Evolutionary conservation across 2,329 filamentous ascomycete species (phyloP).

Genomic region (Aciculosporium take): DNA sequence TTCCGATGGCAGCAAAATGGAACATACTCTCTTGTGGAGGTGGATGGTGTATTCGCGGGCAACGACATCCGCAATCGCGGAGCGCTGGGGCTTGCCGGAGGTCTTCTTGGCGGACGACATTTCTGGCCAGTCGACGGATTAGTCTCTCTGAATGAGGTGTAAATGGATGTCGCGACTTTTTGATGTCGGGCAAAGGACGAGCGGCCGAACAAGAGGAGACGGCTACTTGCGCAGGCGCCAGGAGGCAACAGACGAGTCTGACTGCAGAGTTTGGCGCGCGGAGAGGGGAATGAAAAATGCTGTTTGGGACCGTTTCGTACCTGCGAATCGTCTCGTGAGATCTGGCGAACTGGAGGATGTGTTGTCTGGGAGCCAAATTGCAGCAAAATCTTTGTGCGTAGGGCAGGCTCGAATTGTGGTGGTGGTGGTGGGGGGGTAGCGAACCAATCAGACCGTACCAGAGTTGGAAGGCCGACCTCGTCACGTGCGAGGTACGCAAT

Average conservation of each 20-base stretch:
- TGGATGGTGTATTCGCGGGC: conserved; percentile 99
- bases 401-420: conserved; percentile 23
- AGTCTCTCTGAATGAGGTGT: conserved; percentile 10
- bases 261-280: neutral
- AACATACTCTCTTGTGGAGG: conserved; percentile 75
- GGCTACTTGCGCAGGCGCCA: neutral
- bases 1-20: conserved; percentile 4
- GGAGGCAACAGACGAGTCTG: neutral
- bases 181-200: conserved; percentile 1
- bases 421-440: conserved; percentile 19
- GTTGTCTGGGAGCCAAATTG: conserved; percentile 23
- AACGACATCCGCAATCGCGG: conserved; percentile 97
- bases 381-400: conserved; percentile 30
- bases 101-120: conserved; percentile 29
- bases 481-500: conserved; percentile 15
- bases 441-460: conserved; percentile 20
- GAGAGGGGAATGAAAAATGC: neutral
- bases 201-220: neutral
- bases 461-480: neutral
- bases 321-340: conserved; percentile 27
- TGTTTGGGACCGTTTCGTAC: conserved; percentile 21
- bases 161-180: conserved; percentile 3
- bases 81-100: conserved; percentile 44
- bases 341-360: conserved; percentile 22
- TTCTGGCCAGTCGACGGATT: conserved; percentile 18